Evolutionary conservation across 225 moss, liverwort and hornwort genomes (phyloP), one percentile per base, ranked within the genome.

Genomic region (Thuidium tamariscinum): DNA sequence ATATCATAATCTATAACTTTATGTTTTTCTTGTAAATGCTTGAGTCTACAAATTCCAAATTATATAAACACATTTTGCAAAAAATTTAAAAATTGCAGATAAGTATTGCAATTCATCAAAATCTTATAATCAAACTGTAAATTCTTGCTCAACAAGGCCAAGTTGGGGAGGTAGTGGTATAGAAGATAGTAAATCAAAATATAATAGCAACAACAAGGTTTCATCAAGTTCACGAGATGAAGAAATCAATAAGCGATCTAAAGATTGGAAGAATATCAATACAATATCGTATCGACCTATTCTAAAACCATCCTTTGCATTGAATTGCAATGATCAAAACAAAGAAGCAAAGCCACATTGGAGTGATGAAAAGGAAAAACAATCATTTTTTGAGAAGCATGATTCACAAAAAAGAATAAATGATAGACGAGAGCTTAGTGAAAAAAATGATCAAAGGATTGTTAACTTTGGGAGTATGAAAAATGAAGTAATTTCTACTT

Each of bases 251-350:
- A 93, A 86, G 67, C 84, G 69, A 75, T 82, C 74, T 25, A 52
- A 66, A 51, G 87, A 86, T 75, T 84, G 86, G 83, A 88, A 29
- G 67, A 51, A 67, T 39, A 83, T 83, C 56, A 93, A 94, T 64
- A 61, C 82, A 81, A 75, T n/a, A 49, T 41, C 68, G 2, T 77
- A 57, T 59, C 88, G 82, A 48, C 61, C 90, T 75, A 73, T 73
- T 90, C 84, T 91, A 37, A 96, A 87, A 80, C 76, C 86, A 68
- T 87, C 85, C 2, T 83, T 84, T 83, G 88, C 89, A 74, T 86
- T 78, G 12, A 70, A 82, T 48, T 73, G 71, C 19, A 87, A 90
- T 84, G 82, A 63, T 90, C 90, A 77, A 88, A 86, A 74, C 18
- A 94, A 97, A 80, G 89, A 92, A 79, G 57, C 62, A 21, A 92